Evolutionary conservation across 2,329 filamentous ascomycete genomes (phyloP), one percentile per base, ranked within the genome.

Genomic region (Fusarium globosum): DNA sequence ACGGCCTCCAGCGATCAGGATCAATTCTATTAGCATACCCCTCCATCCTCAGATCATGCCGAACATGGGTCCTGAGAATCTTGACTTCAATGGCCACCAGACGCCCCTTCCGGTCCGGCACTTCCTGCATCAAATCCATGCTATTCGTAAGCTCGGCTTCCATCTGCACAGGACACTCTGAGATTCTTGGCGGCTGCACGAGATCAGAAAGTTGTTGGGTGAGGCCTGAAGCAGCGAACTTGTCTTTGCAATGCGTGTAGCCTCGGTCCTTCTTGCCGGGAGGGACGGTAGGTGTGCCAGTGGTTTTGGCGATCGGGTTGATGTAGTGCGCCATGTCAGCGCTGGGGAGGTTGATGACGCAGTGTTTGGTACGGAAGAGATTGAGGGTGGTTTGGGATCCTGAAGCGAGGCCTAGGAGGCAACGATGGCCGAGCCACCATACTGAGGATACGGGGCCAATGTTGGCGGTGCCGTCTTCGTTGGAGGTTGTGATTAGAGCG

Each of bases 201-300:
- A 55, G 35, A 39, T 55, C 20, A 28, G 51, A 55, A 0, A 4
- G 0, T 4, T 39, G 2, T 2, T 41, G 35, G 5, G 35, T 55
- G 12, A 55, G 23, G 10, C 35, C 51, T 10, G 51, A 55, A n/a
- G 15, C 23, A 0, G 14, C 6, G 20, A 55, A 55, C 20, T 55
- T 55, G 20, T 41, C 20, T 13, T 41, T 55, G 35, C 51, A 55
- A 9, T 55, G 51, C 0, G 15, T 55, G 23, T 55, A 55, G 14
- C 51, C 51, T 3, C 51, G 35, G 23, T 39, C 7, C 7, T 28
- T 39, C 10, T 55, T 55, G 4, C 51, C 35, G 3, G 23, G 35
- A 1, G 51, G 51, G 1, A 55, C 23, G 10, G 18, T 28, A 2
- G 35, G 23, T 21, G 51, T n/a, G 0, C 35, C 51, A 7, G 51